A percentile compares a stretch with the other conserved stretches of the same genome.
These are phyloP conservation scores for Debaryomycetaceae sp. DNA, from an alignment of 1,139 yeast species.

Conservation along the genomic window DNA sequence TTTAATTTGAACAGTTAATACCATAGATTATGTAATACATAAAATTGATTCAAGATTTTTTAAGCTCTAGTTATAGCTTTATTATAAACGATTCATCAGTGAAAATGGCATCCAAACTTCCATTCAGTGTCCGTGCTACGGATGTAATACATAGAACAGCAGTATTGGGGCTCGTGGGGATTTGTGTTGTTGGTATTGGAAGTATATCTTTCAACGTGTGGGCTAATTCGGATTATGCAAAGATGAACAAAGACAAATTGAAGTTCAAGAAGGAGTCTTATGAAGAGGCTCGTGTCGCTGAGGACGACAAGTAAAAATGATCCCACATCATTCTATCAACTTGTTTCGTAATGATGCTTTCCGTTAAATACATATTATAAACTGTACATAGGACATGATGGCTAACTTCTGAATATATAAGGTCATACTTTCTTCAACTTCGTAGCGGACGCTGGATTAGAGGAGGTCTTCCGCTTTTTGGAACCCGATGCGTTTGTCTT, in stretches of 20 bases:
- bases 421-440: not conserved
- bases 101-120: slow-evolving; percentile 25
- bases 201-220: slow-evolving; percentile 62
- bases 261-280: slow-evolving; percentile 32
- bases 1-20: slow-evolving; percentile 21
- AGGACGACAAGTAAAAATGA: slow-evolving; percentile 3
- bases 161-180: slow-evolving; percentile 72
- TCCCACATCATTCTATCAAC: too few species aligned
- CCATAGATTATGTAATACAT: slow-evolving; percentile 7
- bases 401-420: not conserved
- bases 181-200: slow-evolving; percentile 47
- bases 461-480: slow-evolving; percentile 5
- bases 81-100: not conserved
- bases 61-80: not conserved
- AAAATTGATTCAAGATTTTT: not conserved
- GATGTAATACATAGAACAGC: slow-evolving; percentile 83
- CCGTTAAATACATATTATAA: not conserved
- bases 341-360: too few species aligned
- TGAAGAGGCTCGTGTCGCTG: slow-evolving; percentile 21
- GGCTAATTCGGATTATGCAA: slow-evolving; percentile 49
- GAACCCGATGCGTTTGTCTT: not conserved
- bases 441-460: not conserved
- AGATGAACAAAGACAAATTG: slow-evolving; percentile 40
- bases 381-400: not conserved
- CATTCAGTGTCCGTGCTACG: slow-evolving; percentile 53